Base-by-base conservation (phyloP, 2,329 filamentous ascomycete genomes). In the Neofusicoccum cordaticola region DNA sequence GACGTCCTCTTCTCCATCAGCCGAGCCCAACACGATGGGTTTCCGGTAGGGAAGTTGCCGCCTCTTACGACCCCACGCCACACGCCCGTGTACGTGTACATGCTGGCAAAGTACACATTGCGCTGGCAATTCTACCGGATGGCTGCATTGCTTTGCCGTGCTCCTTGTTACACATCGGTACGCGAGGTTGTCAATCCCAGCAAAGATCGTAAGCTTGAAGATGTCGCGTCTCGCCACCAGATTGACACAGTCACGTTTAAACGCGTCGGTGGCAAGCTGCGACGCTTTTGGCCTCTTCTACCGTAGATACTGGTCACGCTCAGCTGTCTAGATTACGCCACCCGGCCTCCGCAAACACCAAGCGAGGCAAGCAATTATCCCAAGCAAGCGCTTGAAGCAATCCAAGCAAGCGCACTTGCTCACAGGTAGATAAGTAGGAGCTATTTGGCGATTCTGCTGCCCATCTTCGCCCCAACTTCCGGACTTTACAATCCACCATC, bases 111-210 rank as follows among this genome's bases (percentile, higher is more conserved):
- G 67, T 81, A 75, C 65, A 80, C 77, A 0, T 75, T 73, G 7
- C 73, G 80, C 17, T 82, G 78, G 76, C 62, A 64, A 11, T 81
- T 82, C 65, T 82, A 80, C 65, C 75, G 73, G 37, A 67, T 68
- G 1, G 74, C 74, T 8, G 77, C 79, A 5, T 65, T 66, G 4
- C 62, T 79, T 1, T 79, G 76, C 63, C 56, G 71, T 6, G 68
- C 65, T 13, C 63, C 70, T 11, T 35, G 69, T 7, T 65, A 67
- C 61, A 51, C 65, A 4, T 50, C 62, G 2, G 73, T 82, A 2
- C 69, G 77, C 4, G 81, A 82, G 70, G 80, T 82, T 0, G 73
- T 82, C 17, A 83, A 83, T 69, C 80, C 80, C 1, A 70, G 66
- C 37, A 82, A 79, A 63, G 75, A 71, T 51, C 52, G 68, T 34